These are phyloP conservation scores for Sarocladium brachiariae DNA, from an alignment of 2,329 filamentous ascomycete species.

Conservation along the genomic window DNA sequence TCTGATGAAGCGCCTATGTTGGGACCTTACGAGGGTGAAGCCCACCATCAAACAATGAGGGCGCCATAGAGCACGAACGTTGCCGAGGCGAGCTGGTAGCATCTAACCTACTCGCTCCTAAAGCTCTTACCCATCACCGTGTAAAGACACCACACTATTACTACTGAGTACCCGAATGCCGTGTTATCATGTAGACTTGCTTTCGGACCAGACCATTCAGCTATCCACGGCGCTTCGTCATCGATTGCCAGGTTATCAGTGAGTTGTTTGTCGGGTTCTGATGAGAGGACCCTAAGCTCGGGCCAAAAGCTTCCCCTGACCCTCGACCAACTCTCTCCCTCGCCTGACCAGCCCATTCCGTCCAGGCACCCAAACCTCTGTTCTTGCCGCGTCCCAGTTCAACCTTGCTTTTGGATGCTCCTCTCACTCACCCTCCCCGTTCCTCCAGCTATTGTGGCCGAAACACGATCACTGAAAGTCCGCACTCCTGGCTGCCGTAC, in stretches of 20 bases:
- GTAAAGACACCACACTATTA: no score
- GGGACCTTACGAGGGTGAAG: no score
- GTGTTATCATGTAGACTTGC: neutral
- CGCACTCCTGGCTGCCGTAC: neutral
- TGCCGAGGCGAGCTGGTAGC: no score
- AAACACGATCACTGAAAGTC: constrained; percentile 3
- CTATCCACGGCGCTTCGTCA: neutral
- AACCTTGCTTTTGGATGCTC: constrained; percentile 5
- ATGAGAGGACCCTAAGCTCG: no score
- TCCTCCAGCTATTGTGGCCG: neutral
- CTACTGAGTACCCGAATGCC: no score
- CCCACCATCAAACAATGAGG: no score
- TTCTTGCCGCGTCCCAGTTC: neutral
- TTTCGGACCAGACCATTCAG: no score
- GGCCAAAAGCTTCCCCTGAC: neutral
- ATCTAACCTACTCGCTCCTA: no score
- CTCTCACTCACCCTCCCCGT: constrained; percentile 1
- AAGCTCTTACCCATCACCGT: no score
- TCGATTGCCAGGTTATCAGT: no score
- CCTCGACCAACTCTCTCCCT: neutral
- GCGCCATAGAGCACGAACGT: no score
- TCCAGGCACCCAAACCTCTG: constrained; percentile 2
- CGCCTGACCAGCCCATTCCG: neutral
- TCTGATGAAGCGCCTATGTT: neutral
- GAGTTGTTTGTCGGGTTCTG: no score